These are phyloP conservation scores for Nitzschia sp. DNA, from an alignment of 108 stramenopile genomes.

Conservation along the genomic window DNA sequence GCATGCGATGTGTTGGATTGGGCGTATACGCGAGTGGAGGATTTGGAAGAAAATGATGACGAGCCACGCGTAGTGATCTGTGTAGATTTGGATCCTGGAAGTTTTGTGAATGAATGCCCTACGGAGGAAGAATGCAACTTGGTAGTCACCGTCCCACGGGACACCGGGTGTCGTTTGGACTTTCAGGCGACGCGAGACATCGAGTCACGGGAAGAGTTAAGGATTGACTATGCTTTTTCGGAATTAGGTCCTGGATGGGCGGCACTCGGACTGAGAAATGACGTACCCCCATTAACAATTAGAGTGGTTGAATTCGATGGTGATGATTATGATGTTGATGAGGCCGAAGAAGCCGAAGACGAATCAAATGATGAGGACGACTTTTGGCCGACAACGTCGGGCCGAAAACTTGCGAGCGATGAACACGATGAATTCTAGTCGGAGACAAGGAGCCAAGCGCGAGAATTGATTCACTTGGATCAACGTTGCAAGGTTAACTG, in stretches of 20 bases:
- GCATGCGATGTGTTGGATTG: constrained; percentile 25
- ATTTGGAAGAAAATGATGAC: background rate
- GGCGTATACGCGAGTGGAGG: constrained; percentile 9
- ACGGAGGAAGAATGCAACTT: background rate
- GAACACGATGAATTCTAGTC: background rate
- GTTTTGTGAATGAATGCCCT: constrained; percentile 18
- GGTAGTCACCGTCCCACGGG: background rate
- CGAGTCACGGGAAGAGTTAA: constrained; percentile 20
- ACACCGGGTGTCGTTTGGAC: constrained; percentile 9
- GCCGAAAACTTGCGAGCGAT: background rate
- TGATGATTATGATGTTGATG: constrained; percentile 8
- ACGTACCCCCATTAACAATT: background rate
- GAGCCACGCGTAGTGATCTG: background rate
- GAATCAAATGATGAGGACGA: background rate
- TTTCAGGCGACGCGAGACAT: constrained; percentile 26
- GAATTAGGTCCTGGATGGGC: constrained; percentile 8
- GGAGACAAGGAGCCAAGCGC: too few species aligned
- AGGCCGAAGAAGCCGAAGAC: background rate
- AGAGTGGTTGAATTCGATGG: background rate
- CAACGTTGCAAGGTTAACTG: too few species aligned
- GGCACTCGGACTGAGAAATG: background rate
- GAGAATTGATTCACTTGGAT: too few species aligned
- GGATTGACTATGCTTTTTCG: constrained; percentile 17
- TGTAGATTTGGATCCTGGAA: constrained; percentile 28
- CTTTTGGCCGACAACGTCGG: background rate